Evolutionary conservation across 768 basidiomycete species (phyloP).

Genomic region (Cyclocybe aegerita): DNA sequence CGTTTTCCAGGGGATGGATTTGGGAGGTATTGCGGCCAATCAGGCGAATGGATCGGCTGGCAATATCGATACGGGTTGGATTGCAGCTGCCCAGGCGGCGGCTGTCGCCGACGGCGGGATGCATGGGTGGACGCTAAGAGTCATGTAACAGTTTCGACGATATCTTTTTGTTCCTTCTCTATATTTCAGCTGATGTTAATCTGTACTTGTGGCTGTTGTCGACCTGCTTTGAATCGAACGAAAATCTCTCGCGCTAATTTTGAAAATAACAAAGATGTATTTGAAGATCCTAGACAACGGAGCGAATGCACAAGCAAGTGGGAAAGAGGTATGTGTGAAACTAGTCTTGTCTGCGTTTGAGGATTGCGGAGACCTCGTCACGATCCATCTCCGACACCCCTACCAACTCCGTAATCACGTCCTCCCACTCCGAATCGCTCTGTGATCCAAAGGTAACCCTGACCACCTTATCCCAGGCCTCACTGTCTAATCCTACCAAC

Average conservation of each 20-base stretch:
- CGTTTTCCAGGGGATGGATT: conserved; percentile 69
- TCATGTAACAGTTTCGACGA: conserved; percentile 51
- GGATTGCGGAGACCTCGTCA: conserved; percentile 58
- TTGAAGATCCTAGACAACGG: not conserved
- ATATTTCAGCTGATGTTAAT: conserved; percentile 27
- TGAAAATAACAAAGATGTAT: not conserved
- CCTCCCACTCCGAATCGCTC: conserved; percentile 55
- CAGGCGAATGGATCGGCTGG: conserved; percentile 44
- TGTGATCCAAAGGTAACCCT: conserved; percentile 47
- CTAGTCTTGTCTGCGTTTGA: conserved; percentile 43
- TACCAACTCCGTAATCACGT: conserved; percentile 45
- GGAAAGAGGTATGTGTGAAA: not conserved
- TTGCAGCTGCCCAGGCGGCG: conserved; percentile 72
- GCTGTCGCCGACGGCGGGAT: conserved; percentile 64
- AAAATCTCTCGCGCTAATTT: conserved; percentile 15
- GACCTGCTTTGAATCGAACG: conserved; percentile 38
- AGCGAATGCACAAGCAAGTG: not conserved
- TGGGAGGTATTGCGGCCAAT: conserved; percentile 49
- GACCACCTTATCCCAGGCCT: conserved; percentile 46
- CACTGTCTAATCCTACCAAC: conserved; percentile 61
- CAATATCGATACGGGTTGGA: conserved; percentile 63
- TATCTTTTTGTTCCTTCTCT: conserved; percentile 16
- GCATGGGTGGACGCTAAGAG: conserved; percentile 78
- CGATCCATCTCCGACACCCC: conserved; percentile 62
- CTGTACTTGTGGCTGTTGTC: conserved; percentile 30